Evolutionary conservation across 371 early-diverging fungal species (phyloP).

Genomic region (Rhizopus sp.): DNA sequence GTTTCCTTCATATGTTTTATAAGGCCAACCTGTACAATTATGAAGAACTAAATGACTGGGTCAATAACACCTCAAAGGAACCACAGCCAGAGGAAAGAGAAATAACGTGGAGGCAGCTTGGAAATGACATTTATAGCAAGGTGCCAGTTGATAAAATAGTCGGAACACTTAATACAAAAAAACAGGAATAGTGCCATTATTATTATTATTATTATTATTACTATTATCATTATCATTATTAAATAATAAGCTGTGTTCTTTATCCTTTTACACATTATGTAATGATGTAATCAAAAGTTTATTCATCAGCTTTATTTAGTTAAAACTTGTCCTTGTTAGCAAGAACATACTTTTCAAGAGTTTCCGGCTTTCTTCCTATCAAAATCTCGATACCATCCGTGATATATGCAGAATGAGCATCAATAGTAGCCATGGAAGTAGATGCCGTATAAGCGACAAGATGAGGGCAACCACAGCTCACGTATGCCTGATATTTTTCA

Average conservation of each 20-base stretch:
- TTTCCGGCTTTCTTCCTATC: conserved; percentile 15
- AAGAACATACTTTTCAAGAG: conserved; percentile 11
- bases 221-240: too few relatives aligned
- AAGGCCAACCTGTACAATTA: conserved; percentile 51
- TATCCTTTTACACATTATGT: too few relatives aligned
- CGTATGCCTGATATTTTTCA: background rate
- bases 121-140: conserved; percentile 6
- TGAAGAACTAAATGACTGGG: conserved; percentile 21
- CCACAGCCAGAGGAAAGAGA: conserved; percentile 2
- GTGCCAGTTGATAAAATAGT: conserved; percentile 68
- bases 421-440: too few relatives aligned
- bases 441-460: background rate
- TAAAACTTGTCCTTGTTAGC: conserved; percentile 6
- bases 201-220: too few relatives aligned
- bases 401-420: background rate
- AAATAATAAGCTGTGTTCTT: too few relatives aligned
- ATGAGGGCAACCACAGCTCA: background rate
- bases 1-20: conserved; percentile 41
- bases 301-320: too few relatives aligned
- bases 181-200: too few relatives aligned
- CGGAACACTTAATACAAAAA: too few relatives aligned
- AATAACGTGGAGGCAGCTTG: conserved; percentile 19
- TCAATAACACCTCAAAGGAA: conserved; percentile 7
- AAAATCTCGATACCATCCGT: conserved; percentile 10
- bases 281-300: too few relatives aligned